Conservation (phyloP, 805 yeast genomes). For the Hanseniaspora vineae region DNA sequence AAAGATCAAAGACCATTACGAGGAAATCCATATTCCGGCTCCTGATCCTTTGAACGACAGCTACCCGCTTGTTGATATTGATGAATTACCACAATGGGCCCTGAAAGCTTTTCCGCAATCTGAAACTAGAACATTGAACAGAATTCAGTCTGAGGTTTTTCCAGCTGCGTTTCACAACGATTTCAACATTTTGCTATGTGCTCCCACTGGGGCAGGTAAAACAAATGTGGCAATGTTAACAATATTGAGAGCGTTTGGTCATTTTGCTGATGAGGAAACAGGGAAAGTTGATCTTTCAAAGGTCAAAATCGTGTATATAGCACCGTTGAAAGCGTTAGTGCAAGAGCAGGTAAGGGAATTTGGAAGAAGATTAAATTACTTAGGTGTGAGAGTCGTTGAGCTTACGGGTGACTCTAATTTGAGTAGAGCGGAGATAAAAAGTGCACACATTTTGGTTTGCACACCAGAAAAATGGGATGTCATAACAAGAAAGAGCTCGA, state of each 20-base stretch:
- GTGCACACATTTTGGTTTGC: conserved; percentile 75
- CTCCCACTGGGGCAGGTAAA: conserved; percentile 98
- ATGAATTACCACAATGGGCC: conserved; percentile 72
- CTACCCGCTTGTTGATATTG: conserved; percentile 37
- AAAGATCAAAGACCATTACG: conserved; percentile 59
- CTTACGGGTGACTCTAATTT: conserved; percentile 82
- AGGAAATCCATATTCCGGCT: conserved; percentile 86
- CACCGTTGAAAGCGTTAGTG: conserved; percentile 89
- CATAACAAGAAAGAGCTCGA: conserved; percentile 70
- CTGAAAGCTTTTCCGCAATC: conserved; percentile 55
- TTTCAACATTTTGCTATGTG: conserved; percentile 71
- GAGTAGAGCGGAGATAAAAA: conserved; percentile 59
- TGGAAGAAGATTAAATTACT: conserved; percentile 47
- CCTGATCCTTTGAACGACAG: conserved; percentile 40
- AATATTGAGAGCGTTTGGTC: conserved; percentile 46
- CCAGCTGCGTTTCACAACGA: conserved; percentile 67
- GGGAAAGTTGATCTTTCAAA: conserved; percentile 35
- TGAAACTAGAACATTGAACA: conserved; percentile 57
- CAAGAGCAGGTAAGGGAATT: conserved; percentile 91
- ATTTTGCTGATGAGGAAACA: conserved; percentile 40
- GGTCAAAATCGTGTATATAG: conserved; percentile 67
- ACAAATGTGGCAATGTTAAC: conserved; percentile 92
- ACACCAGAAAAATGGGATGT: conserved; percentile 99
- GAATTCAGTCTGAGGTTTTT: conserved; percentile 72
- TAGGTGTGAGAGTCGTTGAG: conserved; percentile 67